Evolutionary conservation across 805 yeast species (phyloP), one percentile per base, ranked within the genome.

Genomic region (Pichia cabralensis): DNA sequence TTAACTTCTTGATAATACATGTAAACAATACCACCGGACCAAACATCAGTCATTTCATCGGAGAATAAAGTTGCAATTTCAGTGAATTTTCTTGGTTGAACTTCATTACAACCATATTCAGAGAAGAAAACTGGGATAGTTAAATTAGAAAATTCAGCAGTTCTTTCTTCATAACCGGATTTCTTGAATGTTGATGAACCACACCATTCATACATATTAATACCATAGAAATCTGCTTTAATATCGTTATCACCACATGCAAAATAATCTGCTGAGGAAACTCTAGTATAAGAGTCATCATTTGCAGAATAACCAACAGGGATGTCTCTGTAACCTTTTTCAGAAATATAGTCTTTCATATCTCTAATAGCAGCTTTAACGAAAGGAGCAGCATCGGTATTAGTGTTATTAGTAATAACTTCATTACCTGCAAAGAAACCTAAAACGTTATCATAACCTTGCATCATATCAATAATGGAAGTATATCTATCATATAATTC

Each of bases 1-100:
- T 80, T 80, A 36, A 61, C 63, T 64, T 81, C 89, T 64, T 81
- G 69, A 61, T 74, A 81, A 64, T 80, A 81, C 88, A 80, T 75
- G 65, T 80, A 81, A 36, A 80, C 89, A 52, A 81, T 80, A 71
- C 89, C 94, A 63, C 94, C 89, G 33, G 89, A 80, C 92, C 89
- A 81, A 41, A 79, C 79, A 56, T 69, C 80, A 44, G 86, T 80
- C 94, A 81, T 81, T 26, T 80, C 64, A 33, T 56, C 54, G 44
- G 77, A 64, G 62, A 69, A 81, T 26, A 81, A 51, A 39, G 85
- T 67, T 28, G 61, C 71, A 45, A 81, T 81, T 61, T 80, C 89
- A 38, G 74, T 65, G 71, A 81, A 81, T 44, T 57, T 55, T 73
- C 89, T 76, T 61, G 89, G 89, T 27, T 48, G 45, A 39, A 74